These are phyloP conservation scores for Fraxinus baroniana DNA, from an alignment of 305 asterid genomes.

Conservation along the genomic window DNA sequence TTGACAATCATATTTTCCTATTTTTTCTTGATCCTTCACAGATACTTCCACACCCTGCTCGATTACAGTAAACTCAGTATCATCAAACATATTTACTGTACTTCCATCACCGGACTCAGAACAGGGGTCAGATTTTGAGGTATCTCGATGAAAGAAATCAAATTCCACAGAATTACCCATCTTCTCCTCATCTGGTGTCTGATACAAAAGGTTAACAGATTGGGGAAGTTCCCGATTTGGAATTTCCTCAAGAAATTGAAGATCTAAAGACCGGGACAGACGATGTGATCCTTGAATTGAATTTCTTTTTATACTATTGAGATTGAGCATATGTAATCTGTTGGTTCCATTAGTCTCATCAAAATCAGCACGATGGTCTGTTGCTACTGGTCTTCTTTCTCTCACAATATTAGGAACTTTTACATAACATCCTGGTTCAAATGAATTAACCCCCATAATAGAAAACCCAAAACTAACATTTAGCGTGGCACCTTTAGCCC, in stretches of 20 bases:
- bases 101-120: constrained; percentile 30
- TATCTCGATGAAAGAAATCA: constrained; percentile 25
- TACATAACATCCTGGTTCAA: constrained; percentile 43
- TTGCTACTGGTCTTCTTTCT: constrained; percentile 26
- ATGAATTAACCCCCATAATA: constrained; percentile 41
- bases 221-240: constrained; percentile 39
- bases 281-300: constrained; percentile 28
- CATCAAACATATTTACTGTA: constrained; percentile 32
- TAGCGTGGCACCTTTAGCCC: constrained; percentile 65
- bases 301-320: constrained; percentile 30
- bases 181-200: constrained; percentile 53
- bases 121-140: constrained; percentile 23
- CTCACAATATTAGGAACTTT: constrained; percentile 43
- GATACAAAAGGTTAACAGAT: constrained; percentile 44
- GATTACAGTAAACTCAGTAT: constrained; percentile 25
- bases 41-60: constrained; percentile 48
- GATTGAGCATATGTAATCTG: constrained; percentile 32
- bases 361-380: constrained; percentile 27
- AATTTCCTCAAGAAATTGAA: constrained; percentile 36
- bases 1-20: constrained; percentile 36
- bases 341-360: constrained; percentile 20
- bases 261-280: constrained; percentile 33
- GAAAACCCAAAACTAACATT: constrained; percentile 79
- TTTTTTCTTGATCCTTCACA: constrained; percentile 32
- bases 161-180: constrained; percentile 25